Conservation (phyloP, 164 flowering plant species). For the Stephania yunnanensis region DNA sequence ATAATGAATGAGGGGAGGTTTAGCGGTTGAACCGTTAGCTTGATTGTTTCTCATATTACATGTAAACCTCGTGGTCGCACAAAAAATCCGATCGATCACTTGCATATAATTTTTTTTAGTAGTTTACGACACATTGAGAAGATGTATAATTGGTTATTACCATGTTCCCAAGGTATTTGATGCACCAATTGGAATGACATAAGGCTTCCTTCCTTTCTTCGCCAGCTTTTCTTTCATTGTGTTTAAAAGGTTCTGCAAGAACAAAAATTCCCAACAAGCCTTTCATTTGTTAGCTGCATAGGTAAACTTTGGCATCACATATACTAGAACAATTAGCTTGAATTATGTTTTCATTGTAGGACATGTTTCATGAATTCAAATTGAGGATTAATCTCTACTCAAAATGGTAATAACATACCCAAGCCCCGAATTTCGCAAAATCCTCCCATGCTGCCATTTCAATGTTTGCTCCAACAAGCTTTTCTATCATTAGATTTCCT, state of each 20-base stretch:
- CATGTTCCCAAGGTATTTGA: constrained; percentile 13
- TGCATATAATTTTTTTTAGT: too few relatives aligned
- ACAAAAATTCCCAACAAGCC: background rate
- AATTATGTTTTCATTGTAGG: background rate
- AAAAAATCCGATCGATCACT: too few relatives aligned
- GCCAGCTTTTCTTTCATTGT: constrained; percentile 7
- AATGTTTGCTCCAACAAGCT: constrained; percentile 9
- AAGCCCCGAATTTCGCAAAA: background rate
- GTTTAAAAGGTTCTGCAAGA: constrained; percentile 7
- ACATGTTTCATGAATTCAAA: background rate
- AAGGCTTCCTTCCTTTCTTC: constrained; percentile 15
- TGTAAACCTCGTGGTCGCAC: too few relatives aligned
- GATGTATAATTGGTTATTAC: background rate
- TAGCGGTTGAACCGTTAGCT: too few relatives aligned
- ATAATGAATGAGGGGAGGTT: too few relatives aligned
- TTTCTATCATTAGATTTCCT: constrained; percentile 8
- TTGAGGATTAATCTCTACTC: background rate
- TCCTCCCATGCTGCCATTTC: constrained; percentile 9
- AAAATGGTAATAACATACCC: background rate
- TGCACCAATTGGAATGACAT: constrained; percentile 10
- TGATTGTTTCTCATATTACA: too few relatives aligned
- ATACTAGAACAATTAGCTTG: background rate
- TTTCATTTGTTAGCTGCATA: background rate
- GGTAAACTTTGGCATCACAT: too few relatives aligned
- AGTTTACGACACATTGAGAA: too few relatives aligned